Percentiles rank a stretch among this genome's conserved stretches.
Evolutionary conservation across 306 rosid species (phyloP).

Genomic region (Acacia melanoxylon): DNA sequence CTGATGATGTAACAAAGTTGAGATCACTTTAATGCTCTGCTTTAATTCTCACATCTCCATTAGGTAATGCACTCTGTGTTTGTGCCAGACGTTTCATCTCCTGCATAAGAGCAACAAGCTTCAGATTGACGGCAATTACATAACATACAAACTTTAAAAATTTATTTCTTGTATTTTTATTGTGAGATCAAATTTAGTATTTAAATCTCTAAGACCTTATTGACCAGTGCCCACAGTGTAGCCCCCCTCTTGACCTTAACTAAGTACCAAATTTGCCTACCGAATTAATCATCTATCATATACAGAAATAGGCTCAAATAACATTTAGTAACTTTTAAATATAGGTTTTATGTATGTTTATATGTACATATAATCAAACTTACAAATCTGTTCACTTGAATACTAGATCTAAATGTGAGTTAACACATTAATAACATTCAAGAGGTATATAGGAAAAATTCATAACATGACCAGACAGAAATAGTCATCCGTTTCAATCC

Average conservation of each 20-base stretch:
- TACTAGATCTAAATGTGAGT: neutral
- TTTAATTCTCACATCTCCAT: constrained; percentile 86
- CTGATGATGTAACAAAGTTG: neutral
- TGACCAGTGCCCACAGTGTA: too few species aligned
- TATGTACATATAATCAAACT: neutral
- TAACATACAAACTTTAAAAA: neutral
- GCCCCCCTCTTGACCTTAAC: neutral
- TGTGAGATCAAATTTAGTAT: neutral
- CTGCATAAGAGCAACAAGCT: constrained; percentile 46
- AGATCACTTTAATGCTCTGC: constrained; percentile 51
- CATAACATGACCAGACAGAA: neutral
- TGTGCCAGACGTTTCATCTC: constrained; percentile 78
- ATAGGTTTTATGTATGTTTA: too few species aligned
- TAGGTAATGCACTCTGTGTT: constrained; percentile 67
- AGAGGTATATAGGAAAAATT: neutral
- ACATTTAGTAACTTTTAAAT: neutral
- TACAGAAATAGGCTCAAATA: neutral
- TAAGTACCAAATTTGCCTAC: neutral
- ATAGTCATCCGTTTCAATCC: neutral
- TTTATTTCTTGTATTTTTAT: neutral
- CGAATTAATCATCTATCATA: neutral
- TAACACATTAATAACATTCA: neutral
- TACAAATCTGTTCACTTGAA: neutral
- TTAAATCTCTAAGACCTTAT: too few species aligned
- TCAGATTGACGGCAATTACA: constrained; percentile 5